Base-by-base conservation (phyloP, 164 flowering plant species). In the Annona cherimola region DNA sequence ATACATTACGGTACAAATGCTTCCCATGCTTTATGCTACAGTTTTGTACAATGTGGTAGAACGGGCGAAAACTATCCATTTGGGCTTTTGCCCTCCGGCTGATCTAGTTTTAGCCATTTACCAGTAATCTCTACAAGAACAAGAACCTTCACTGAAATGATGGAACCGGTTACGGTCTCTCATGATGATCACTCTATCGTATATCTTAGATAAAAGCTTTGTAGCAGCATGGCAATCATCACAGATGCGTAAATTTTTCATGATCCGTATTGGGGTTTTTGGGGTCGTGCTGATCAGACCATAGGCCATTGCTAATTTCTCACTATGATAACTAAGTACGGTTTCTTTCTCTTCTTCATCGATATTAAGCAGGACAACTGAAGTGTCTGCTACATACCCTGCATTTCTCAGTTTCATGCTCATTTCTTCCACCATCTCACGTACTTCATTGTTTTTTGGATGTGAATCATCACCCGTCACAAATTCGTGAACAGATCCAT, bases 301-400 rank as follows among this genome's bases (percentile, higher is more conserved):
- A 59, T 82, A 85, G 12, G 88, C 88, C 77, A 84, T 83, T 0
- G 90, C 87, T 67, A 85, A 55, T 75, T 81, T 87, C 78, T 85
- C 90, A 69, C 86, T 85, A 68, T 87, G 88, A 71, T 73, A 79
- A 45, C 61, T 57, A 64, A 85, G 81, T 20, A 83, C 80, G 1
- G 76, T 76, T 79, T 87, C 90, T 72, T 83, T 85, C 80, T 87
- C 88, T 76, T 85, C 88, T 65, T 84, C 85, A 1, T 82, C 86
- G 26, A 85, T 55, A 63, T 84, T 83, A 39, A 73, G 67, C 70
- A 85, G 63, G 43, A 85, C 87, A 3, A 57, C 73, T 0, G 87
- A 76, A 43, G 82, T 81, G 68, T 81, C 67, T 55, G 80, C 78
- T 19, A 72, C 78, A 46, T 85, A 77, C 1, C 87, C 90, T 12